phyloP scores from a whole-genome alignment of 495 filamentous ascomycete species.

The Cladorrhinum samala region DNA sequence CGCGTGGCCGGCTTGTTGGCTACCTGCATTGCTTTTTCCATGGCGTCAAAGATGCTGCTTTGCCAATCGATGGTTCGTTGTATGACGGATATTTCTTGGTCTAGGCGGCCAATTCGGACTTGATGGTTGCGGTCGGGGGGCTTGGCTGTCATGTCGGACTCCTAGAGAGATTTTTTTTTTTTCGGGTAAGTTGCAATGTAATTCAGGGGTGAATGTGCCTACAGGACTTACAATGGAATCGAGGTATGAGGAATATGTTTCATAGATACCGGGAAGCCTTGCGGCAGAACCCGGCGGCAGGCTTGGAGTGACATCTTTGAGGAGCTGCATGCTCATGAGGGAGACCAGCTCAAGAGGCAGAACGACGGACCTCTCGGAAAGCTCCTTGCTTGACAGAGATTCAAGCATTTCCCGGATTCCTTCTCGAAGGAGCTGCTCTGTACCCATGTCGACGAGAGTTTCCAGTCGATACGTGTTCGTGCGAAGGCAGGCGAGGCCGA shows the following conservation, averaged over 20 bases:
- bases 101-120: conserved; percentile 28
- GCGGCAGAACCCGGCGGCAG: too few species aligned
- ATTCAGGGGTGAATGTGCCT: not conserved
- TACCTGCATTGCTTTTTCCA: conserved; percentile 1
- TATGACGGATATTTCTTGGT: conserved; percentile 35
- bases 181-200: conserved; percentile 1
- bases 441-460: not conserved
- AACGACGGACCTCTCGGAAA: conserved; percentile 28
- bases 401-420: conserved; percentile 1
- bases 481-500: not conserved
- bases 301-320: conserved; percentile 23
- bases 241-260: conserved; percentile 31
- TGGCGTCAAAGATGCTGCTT: conserved; percentile 17
- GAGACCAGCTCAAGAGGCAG: conserved; percentile 31
- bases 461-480: not conserved
- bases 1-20: not conserved
- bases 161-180: too few species aligned
- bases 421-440: not conserved
- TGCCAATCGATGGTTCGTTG: conserved; percentile 20
- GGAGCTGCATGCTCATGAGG: conserved; percentile 27
- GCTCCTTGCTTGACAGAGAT: not conserved
- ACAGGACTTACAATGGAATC: conserved; percentile 22
- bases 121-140: conserved; percentile 31
- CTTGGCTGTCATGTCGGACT: conserved; percentile 30
- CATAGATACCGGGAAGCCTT: conserved; percentile 22